Evolutionary conservation across 345 rosid species (phyloP), one percentile per base, ranked within the genome.

Genomic region (Eucalyptus shirleyi): DNA sequence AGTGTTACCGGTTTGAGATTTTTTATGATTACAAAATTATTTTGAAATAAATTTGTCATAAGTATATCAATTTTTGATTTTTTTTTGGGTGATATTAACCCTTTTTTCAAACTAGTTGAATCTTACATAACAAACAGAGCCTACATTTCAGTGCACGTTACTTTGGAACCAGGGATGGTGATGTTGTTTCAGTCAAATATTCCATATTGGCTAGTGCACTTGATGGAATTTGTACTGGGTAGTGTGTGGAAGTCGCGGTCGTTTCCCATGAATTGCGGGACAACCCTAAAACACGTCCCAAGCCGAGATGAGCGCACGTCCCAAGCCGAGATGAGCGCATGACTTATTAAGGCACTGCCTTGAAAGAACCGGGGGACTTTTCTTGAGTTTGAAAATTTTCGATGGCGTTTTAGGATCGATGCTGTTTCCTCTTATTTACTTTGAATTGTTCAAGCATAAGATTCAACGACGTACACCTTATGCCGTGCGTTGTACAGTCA

Each of bases 1-100:
- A 53, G 8, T 51, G 0, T 50, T 53, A 53, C 0, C 0, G 0
- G 11, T 21, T 0, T 53, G 1, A 53, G 59, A 0, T 53, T 53
- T 53, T 51, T 19, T 53, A 8, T 53, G 11, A 53, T 53, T 53
- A 19, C 3, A 19, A 53, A 19, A 53, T 19, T 53, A 53, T 0
- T 53, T 53, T 19, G 4, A 19, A 53, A 0, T 53, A 19, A 53
- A 53, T 53, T 8, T 21, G 2, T 53, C 1, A 21, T 1, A 19
- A 53, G 0, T 53, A 19, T 53, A 53, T 19, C 0, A 19, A 0
- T 53, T 53, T 53, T 19, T 19, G 0, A 0, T 19, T 53, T 19
- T 53, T 53, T 3, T 0, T 34, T 34, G 37, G 37, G 2, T 53
- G 24, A 53, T 53, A 21, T 53, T 53, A 21, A 69, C 2, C 23